Conservation (phyloP, 345 rosid species). For the Rhodomyrtus tomentosa region DNA sequence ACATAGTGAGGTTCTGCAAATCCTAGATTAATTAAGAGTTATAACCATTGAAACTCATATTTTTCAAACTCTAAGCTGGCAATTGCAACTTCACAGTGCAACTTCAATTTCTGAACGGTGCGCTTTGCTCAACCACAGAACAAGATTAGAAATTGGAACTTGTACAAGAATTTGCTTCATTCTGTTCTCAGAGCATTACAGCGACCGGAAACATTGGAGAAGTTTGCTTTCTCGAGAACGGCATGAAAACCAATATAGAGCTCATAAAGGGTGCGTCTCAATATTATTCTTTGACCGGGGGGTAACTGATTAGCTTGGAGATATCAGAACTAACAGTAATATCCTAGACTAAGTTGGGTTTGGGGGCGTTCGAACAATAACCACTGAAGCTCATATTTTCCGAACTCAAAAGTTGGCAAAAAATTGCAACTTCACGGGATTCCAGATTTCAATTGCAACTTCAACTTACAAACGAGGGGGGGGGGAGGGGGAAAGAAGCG, state of each 20-base stretch:
- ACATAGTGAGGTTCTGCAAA: background rate
- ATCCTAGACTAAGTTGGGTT: background rate
- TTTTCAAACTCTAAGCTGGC: background rate
- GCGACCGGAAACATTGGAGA: background rate
- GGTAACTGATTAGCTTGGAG: background rate
- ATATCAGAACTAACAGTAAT: background rate
- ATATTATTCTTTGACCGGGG: background rate
- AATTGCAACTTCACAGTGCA: background rate
- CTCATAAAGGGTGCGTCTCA: background rate
- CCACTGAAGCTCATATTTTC: background rate
- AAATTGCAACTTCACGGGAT: background rate
- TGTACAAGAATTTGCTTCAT: background rate
- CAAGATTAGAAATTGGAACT: background rate
- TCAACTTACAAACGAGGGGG: background rate
- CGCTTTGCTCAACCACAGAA: background rate
- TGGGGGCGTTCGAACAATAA: background rate
- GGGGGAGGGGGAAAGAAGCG: background rate
- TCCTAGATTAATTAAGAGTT: background rate
- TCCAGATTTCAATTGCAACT: background rate
- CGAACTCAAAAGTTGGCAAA: background rate
- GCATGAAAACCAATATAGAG: background rate
- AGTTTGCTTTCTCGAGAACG: background rate
- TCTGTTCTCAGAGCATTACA: background rate
- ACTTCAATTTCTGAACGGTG: background rate
- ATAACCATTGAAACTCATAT: background rate